Evolutionary conservation across 306 rosid genomes (phyloP), one percentile per base, ranked within the genome.

Genomic region (Vachellia pachyceras): DNA sequence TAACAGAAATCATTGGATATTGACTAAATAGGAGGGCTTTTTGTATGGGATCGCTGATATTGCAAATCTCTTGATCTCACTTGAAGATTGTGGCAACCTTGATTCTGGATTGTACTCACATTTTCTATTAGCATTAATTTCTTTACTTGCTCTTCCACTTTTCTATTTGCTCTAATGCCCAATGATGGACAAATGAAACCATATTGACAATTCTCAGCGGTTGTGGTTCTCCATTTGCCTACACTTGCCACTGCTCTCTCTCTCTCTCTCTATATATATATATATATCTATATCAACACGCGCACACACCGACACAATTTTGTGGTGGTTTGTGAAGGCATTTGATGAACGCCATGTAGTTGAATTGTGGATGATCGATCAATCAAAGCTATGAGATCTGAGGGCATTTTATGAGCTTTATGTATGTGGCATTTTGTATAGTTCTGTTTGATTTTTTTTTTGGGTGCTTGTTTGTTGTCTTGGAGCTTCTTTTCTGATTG

Each of bases 181-280:
- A 40, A 39, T 85, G 88, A 85, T 85, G 88, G 22, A 72, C 8
- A 72, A 55, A 36, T 65, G 46, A 72, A 65, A 76, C 58, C 11
- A 12, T 63, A 65, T 42, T 55, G 84, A 81, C 74, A 70, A 76
- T 83, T 61, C 45, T 3, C 79, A 25, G 23, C 68, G 77, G 79
- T 80, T 76, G 37, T 41, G 41, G 76, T 80, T 72, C 72, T 6
- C 68, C 82, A 39, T 33, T 14, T 54, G 77, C 69, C 74, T 73
- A 65, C 36, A 44, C 80, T 17, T 61, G 39, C 55, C 78, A 17
- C 82, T 69, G 18, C 73, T 45, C 14, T 45, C 83, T 20, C 35
- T 22, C 65, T 25, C 68, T 25, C 40, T 29, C 40, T 61, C 41
- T 29, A n/a, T 63, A 4, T 46, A 0, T 46, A 17, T 46, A 12